Evolutionary conservation across 495 filamentous ascomycete species (phyloP), one percentile per base, ranked within the genome.

Genomic region (Penicillium bialowiezense): DNA sequence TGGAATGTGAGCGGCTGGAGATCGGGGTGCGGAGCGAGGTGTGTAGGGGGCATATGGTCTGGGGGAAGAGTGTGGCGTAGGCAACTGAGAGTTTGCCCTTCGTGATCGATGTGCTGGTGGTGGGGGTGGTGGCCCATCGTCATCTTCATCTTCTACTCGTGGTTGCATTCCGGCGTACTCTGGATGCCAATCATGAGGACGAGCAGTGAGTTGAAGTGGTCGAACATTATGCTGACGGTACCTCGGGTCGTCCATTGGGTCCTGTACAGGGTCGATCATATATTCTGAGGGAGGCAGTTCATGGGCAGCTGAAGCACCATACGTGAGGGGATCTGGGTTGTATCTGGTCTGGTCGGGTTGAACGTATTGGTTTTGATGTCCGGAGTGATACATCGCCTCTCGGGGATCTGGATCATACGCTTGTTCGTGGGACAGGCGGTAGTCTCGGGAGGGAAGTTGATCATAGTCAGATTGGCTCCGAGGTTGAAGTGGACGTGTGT

Each of bases 71-170:
- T 71, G 60, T 51, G 68, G 53, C 31, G 42, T 32, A 15, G 56
- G 50, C 50, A 56, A 52, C 39, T 54, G 58, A 23, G 55, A 52
- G 19, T 69, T 63, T 12, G 55, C 59, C 56, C 68, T 51, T 14
- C 55, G 58, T 26, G 69, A 67, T 58, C 71, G 70, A 70, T 70
- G 78, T 37, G 66, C 71, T 43, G 76, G 74, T 17, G 70, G 71
- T 48, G 73, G 74, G 13, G 77, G 76, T 38, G 79, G 75, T 26
- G 69, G 57, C 2, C 51, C 64, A 35, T 80, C 74, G 23, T 83
- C 76, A n/a, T 80, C 78, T 38, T 82, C 84, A 61, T 87, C 85
- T 56, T 87, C 84, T 36, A 87, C 84, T 5, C 77, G 81, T 18
- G 83, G 81, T 50, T 87, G 84, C 84, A 87, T 84, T 13, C 73